These are phyloP conservation scores for Aspergillus heteromorphus DNA, from an alignment of 495 filamentous ascomycete species.

Conservation along the genomic window DNA sequence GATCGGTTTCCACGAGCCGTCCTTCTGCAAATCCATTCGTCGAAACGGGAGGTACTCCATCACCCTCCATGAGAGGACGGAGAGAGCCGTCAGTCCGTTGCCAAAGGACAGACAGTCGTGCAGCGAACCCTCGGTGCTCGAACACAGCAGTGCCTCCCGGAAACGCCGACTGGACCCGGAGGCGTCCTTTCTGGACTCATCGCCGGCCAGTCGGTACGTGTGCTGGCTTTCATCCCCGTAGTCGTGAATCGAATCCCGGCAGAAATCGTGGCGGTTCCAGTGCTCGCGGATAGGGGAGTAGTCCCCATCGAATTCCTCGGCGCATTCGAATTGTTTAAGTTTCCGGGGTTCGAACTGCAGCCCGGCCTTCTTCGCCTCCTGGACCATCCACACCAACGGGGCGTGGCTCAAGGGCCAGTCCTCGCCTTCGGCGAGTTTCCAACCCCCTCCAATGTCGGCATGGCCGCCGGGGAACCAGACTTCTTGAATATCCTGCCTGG, in stretches of 20 bases:
- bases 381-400: slow-evolving; percentile 75
- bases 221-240: not conserved
- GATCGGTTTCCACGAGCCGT: slow-evolving; percentile 79
- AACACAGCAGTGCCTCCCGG: slow-evolving; percentile 51
- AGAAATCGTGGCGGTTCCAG: slow-evolving; percentile 22
- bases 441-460: slow-evolving; percentile 75
- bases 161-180: slow-evolving; percentile 37
- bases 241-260: slow-evolving; percentile 15
- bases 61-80: slow-evolving; percentile 68
- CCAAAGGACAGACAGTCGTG: slow-evolving; percentile 72
- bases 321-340: slow-evolving; percentile 57
- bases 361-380: slow-evolving; percentile 66
- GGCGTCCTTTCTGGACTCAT: slow-evolving; percentile 20
- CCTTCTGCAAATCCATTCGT: slow-evolving; percentile 68
- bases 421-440: slow-evolving; percentile 54
- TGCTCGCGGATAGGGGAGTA: slow-evolving; percentile 38
- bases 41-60: slow-evolving; percentile 87
- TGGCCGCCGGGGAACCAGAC: slow-evolving; percentile 80
- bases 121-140: slow-evolving; percentile 56
- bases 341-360: slow-evolving; percentile 62
- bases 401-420: slow-evolving; percentile 58
- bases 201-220: not conserved
- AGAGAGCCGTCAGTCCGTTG: slow-evolving; percentile 52
- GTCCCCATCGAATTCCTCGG: slow-evolving; percentile 42
- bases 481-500: slow-evolving; percentile 67